phyloP scores from a whole-genome alignment of 176 grass and related monocot genomes.

The Oryza brachyantha region DNA sequence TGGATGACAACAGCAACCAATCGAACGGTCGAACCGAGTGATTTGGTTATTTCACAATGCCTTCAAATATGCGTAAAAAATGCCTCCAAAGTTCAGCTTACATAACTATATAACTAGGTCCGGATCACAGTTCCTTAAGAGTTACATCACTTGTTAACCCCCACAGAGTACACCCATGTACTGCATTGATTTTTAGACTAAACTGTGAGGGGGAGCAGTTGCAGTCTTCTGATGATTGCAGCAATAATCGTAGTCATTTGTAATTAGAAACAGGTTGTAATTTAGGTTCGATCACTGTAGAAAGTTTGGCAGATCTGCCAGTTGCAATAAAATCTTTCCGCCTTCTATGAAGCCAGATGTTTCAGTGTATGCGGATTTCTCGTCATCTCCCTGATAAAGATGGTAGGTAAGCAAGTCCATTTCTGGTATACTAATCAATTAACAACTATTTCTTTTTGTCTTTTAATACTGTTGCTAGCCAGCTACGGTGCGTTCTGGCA shows the following conservation, averaged over 20 bases:
- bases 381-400: background rate
- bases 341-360: constrained; percentile 4
- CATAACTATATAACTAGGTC: constrained; percentile 1
- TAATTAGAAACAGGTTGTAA: background rate
- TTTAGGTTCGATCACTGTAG: background rate
- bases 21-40: constrained; percentile 35
- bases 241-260: background rate
- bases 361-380: background rate
- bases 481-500: constrained; percentile 36
- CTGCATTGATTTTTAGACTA: constrained; percentile 11
- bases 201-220: background rate
- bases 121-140: background rate
- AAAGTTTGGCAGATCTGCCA: background rate
- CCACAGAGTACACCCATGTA: background rate
- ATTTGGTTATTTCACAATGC: constrained; percentile 5
- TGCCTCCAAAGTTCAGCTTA: too few species aligned
- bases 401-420: constrained; percentile 22
- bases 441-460: background rate
- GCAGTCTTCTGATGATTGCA: background rate
- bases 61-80: too few species aligned
- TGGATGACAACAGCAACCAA: constrained; percentile 44
- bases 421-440: constrained; percentile 11
- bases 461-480: constrained; percentile 21
- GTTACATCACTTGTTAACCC: background rate
- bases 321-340: background rate